Evolutionary conservation across 192 early-diverging fungal genomes (phyloP), one percentile per base, ranked within the genome.

Genomic region (Entrophospora sp.): DNA sequence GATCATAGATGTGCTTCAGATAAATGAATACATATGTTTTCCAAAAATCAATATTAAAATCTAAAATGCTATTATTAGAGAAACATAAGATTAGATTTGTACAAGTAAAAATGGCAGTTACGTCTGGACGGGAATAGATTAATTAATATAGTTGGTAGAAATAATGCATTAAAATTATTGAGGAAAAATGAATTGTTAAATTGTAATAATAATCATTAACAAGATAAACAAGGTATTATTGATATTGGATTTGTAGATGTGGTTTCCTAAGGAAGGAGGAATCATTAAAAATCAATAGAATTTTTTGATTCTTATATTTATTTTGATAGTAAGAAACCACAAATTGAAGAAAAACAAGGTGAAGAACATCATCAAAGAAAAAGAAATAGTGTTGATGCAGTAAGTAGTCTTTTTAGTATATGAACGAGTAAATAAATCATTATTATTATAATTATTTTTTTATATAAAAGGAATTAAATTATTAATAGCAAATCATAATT

Each of bases 81-180:
- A 36, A 56, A 1, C 72, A 81, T 5, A 64, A 61, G n/a, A 46
- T 85, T n/a, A 73, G 77, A 22, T 88, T 87, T 68, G 74, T 87
- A 1, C 84, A 88, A 57, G 71, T 77, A 0, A 68, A 76, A 13
- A 86, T 86, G 83, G 84, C 81, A 4, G 73, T 82, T 4, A 78
- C 79, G 13, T 71, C 87, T 0, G 85, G 81, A 14, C 87, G 86
- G 86, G 84, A 62, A 60, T 16, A 61, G 83, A 46, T 48, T 82
- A 14, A 31, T 79, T 1, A 38, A 63, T 12, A 64, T 82, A 18
- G 69, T 88, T 8, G 73, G 81, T 0, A 71, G 72, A 7, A 64
- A 73, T 6, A 63, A 71, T 1, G 84, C 84, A 2, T 45, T 87
- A 22, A 40, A 66, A 35, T 57, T 85, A 5, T 68, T 87, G 52